Evolutionary conservation across 2,329 filamentous ascomycete genomes (phyloP), one percentile per base, ranked within the genome.

Genomic region (Penicillium sp.): DNA sequence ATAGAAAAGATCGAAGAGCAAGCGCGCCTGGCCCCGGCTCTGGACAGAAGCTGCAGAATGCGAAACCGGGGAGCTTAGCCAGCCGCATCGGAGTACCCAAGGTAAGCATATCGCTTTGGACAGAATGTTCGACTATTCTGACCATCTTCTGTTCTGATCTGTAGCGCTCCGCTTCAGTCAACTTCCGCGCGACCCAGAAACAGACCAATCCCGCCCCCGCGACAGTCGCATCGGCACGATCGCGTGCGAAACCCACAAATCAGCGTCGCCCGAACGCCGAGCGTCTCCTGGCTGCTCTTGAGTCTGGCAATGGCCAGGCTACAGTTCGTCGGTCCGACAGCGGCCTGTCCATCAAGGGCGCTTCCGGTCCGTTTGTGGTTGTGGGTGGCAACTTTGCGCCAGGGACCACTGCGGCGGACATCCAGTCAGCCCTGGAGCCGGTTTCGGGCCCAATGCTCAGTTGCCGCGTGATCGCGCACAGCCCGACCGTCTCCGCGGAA

Each of bases 321-420:
- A 60, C 47, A 48, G 45, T 59, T 41, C 53, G 57, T 35, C 54
- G 65, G 34, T 55, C 60, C 26, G 54, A 55, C 13, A 41, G 58
- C 32, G 53, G 74, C 25, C 69, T 82, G 44, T 77, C 64, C 56
- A 81, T 83, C 43, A 72, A 73, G 56, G 80, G 80, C 33, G 60
- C 64, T 14, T 64, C 65, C 8, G 76, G 75, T 1, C 77, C 77
- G 2, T 79, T 74, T 54, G 69, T 76, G 4, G 76, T 84, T 5
- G 62, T 79, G 35, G 80, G 78, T 5, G 74, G 73, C 57, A 83
- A 83, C 62, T 83, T 84, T 57, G 79, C 79, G 10, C 75, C 76
- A n/a, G 80, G 80, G 11, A 84, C 80, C 0, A 82, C 79, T 2
- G 79, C 79, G 11, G 78, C 77, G 17, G 80, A 84, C 51, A 83